phyloP scores from a whole-genome alignment of 169 alveolate genomes.

The Cryptosporidium xiaoi region DNA sequence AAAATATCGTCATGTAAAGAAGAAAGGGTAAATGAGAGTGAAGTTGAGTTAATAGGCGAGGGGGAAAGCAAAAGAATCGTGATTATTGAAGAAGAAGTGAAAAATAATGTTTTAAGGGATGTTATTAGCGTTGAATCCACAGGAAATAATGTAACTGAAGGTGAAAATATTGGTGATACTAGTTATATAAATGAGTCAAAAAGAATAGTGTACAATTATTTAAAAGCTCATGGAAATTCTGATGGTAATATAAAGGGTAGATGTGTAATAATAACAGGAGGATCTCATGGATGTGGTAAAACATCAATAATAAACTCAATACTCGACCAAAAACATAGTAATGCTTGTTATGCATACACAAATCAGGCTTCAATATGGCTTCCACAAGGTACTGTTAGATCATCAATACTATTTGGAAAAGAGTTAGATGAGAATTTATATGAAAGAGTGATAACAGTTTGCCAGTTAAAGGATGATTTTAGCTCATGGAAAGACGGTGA shows the following conservation, averaged over 20 bases:
- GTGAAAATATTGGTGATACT: too few relatives aligned
- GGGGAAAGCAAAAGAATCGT: too few relatives aligned
- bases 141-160: too few relatives aligned
- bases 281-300: conserved; percentile 60
- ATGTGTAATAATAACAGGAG: conserved; percentile 54
- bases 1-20: too few relatives aligned
- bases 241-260: background rate
- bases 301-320: conserved; percentile 41
- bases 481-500: conserved; percentile 81
- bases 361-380: conserved; percentile 82
- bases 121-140: too few relatives aligned
- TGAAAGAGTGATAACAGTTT: conserved; percentile 75
- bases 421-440: conserved; percentile 79
- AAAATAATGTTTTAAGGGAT: too few relatives aligned
- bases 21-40: too few relatives aligned
- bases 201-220: too few relatives aligned
- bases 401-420: conserved; percentile 83
- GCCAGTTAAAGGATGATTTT: conserved; percentile 80
- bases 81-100: too few relatives aligned
- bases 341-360: conserved; percentile 56
- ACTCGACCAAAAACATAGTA: conserved; percentile 14
- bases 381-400: conserved; percentile 83
- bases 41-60: too few relatives aligned
- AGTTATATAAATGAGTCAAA: too few relatives aligned
- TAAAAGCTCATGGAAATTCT: background rate